Evolutionary conservation across 2,329 filamentous ascomycete species (phyloP).

Genomic region (Trichoderma lentiforme): DNA sequence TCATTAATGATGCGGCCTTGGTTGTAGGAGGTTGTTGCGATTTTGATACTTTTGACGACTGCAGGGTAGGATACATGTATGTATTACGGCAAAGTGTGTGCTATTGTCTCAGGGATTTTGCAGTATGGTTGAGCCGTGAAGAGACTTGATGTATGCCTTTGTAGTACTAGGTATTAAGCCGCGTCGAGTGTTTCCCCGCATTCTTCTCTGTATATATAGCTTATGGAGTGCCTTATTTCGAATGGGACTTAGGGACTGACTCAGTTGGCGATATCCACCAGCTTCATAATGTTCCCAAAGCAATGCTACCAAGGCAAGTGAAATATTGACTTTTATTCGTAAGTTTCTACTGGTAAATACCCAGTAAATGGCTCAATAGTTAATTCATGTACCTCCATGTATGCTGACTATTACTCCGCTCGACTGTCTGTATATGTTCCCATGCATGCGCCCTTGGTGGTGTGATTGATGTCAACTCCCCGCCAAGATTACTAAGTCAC

Average conservation of each 20-base stretch:
- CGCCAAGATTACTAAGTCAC: background rate
- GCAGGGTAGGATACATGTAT: background rate
- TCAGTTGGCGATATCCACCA: background rate
- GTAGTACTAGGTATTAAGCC: background rate
- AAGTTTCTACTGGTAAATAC: background rate
- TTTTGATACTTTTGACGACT: background rate
- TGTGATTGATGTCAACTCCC: background rate
- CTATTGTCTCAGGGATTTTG: background rate
- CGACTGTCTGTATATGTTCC: background rate
- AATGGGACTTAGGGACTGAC: background rate
- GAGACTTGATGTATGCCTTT: background rate
- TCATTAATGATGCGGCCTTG: background rate
- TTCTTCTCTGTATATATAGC: background rate
- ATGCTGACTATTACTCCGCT: background rate
- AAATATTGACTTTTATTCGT: too few species aligned
- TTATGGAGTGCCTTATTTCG: background rate
- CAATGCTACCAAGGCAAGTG: background rate
- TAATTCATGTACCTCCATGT: background rate
- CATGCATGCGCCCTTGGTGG: background rate
- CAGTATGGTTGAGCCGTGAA: background rate
- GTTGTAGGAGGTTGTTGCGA: background rate
- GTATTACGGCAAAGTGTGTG: too few species aligned
- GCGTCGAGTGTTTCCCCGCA: background rate
- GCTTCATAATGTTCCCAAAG: background rate
- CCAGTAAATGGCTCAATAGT: background rate